Conservation (phyloP, 208 protist species). For the Trypanosoma cruzi region DNA sequence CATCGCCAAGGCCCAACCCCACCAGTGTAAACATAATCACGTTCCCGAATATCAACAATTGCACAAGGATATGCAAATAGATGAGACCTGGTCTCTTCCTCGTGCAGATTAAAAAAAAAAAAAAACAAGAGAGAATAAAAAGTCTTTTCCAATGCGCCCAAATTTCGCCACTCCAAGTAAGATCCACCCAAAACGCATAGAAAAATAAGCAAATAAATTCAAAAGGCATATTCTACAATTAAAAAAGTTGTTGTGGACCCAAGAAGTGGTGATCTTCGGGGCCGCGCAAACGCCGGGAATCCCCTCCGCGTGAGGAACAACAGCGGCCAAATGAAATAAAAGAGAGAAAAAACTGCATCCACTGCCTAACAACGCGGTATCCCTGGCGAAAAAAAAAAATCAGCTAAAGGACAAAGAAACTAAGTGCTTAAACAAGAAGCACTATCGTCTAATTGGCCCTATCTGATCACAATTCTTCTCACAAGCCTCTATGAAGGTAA, state of each 20-base stretch:
- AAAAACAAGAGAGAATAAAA: background rate
- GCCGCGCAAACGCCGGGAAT: background rate
- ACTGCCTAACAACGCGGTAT: background rate
- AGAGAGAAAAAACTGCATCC: background rate
- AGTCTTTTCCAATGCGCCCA: background rate
- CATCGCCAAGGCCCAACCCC: conserved; percentile 97
- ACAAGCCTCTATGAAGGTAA: background rate
- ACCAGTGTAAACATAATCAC: conserved; percentile 92
- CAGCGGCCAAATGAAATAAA: background rate
- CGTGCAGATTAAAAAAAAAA: conserved; percentile 1
- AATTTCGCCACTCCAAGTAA: background rate
- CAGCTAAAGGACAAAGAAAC: background rate
- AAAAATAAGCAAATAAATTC: background rate
- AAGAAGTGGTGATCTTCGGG: background rate
- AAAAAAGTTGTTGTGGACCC: background rate
- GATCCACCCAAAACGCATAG: background rate
- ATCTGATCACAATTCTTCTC: background rate
- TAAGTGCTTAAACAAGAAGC: background rate
- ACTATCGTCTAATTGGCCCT: background rate
- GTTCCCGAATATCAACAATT: background rate
- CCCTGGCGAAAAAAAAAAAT: background rate
- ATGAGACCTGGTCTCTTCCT: background rate
- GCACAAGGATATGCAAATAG: background rate
- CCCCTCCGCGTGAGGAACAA: background rate
- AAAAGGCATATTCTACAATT: background rate